Conservation (phyloP, 2,329 filamentous ascomycete genomes). For the Microsporum audouinii region DNA sequence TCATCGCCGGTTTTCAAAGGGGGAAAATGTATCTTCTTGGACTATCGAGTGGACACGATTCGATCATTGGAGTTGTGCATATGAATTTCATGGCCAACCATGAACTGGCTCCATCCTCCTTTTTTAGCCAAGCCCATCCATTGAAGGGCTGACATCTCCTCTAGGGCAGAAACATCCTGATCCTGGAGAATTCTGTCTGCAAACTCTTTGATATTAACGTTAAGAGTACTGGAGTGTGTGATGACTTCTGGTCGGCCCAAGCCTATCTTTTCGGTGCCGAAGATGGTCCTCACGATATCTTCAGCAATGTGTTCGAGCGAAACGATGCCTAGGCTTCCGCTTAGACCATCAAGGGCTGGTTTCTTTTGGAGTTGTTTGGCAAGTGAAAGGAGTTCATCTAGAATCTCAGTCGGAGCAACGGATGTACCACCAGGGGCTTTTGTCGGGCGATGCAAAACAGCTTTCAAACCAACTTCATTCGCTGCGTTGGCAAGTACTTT, state of each 20-base stretch:
- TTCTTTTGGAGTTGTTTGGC: not conserved
- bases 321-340: not conserved
- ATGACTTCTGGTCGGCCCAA: not conserved
- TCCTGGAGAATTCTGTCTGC: not conserved
- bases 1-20: not conserved
- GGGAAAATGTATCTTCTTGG: not conserved
- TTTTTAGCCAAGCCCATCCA: slow-evolving; percentile 6
- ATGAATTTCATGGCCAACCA: slow-evolving; percentile 3
- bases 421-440: not conserved
- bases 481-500: slow-evolving; percentile 18
- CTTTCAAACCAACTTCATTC: not conserved
- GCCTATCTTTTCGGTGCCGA: not conserved
- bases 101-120: slow-evolving; percentile 5
- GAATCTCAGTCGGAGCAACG: not conserved
- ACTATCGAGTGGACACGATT: slow-evolving; percentile 1
- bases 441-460: slow-evolving; percentile 1
- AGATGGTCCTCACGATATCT: not conserved
- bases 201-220: not conserved
- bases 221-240: not conserved
- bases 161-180: not conserved
- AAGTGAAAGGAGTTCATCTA: slow-evolving; percentile 3
- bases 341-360: not conserved
- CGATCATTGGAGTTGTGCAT: not conserved
- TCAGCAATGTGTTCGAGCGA: not conserved
- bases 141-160: not conserved